Evolutionary conservation across 1,284 basidiomycete genomes (phyloP), one percentile per base, ranked within the genome.

Genomic region (Heliocybe sulcata): DNA sequence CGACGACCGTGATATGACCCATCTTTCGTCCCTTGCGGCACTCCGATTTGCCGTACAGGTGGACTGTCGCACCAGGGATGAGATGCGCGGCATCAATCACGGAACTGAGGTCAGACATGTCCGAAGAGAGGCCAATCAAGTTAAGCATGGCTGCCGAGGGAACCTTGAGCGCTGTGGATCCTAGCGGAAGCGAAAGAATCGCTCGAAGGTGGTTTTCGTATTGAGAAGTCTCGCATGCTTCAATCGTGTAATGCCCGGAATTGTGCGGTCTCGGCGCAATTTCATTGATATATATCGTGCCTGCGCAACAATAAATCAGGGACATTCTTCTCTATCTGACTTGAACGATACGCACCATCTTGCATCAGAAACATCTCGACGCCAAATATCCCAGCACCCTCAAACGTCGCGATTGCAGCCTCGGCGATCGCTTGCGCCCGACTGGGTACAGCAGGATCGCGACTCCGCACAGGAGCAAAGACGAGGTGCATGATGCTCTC

Each of bases 221-320:
- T 73, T 99, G 97, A 12, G 94, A 98, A 2, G 94, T 92, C 62
- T 93, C 80, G 69, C 93, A 97, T 0, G 96, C 95, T 72, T 98
- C 96, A 66, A 99, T 98, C n/a, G 96, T 98, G 72, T 98, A 98
- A 70, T 99, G 97, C 0, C 96, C 96, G 9, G 94, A 98, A 73
- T 99, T 99, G 72, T 99, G 97, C 0, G 97, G 96, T 22, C 97
- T 83, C n/a, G 97, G 97, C 0, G 97, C 97, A 59, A 99, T 98
- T 74, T 99, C 97, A 71, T 99, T 99, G 61, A 99, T 81, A 57
- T 88, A 83, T 2, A 99, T 78, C 0, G 76, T 71, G 23, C 90
- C 93, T 95, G 55, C 19, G 29, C 9, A 12, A 55, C 31, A 52
- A 23, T 26, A 31, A 49, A 19, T 54, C 33, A 35, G 9, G 23